Evolutionary conservation across 768 basidiomycete species (phyloP), one percentile per base, ranked within the genome.

Genomic region (Rhodotorula diobovata): DNA sequence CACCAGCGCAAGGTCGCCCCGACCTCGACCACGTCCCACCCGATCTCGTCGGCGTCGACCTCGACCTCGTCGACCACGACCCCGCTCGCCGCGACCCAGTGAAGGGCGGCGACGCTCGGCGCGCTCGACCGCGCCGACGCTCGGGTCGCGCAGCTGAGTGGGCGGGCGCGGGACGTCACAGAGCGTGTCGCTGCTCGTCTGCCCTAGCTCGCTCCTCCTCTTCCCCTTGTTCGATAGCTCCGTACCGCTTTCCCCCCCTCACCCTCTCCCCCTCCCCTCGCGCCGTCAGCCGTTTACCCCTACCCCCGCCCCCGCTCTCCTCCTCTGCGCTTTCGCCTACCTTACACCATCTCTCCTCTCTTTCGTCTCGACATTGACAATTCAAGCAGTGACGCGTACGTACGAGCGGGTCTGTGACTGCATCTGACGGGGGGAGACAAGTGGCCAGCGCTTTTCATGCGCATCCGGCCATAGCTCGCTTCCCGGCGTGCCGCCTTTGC

Each of bases 61-160:
- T 41, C 59, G n/a, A 60, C 60, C 60, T n/a, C 58, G 25, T 37
- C 57, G 25, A 45, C 28, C n/a, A n/a, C 60, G 45, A 62, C 61
- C 48, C 48, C 61, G 25, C 35, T 39, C 50, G 23, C 48, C 28
- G 61, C 61, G 2, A 11, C 61, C 11, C 46, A 62, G 48, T 62
- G 37, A 51, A 25, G 14, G 3, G 41, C 41, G 6, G 41, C 48
- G 48, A 12, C 48, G 25, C 23, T 7, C 23, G 48, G 3, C 25
- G 48, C 25, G 25, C 23, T 50, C 21, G 46, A 48, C 46, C 46
- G 46, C 48, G 23, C 28, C 25, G 48, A 50, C 48, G 48, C 48
- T 28, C 23, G 9, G 48, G 48, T 50, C 25, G 48, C 23, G 6
- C 23, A 25, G 25, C 25, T 50, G 48, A 25, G 48, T 9, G 48